phyloP scores from a whole-genome alignment of 208 protist species.

The Tritrichomonas foetus region DNA sequence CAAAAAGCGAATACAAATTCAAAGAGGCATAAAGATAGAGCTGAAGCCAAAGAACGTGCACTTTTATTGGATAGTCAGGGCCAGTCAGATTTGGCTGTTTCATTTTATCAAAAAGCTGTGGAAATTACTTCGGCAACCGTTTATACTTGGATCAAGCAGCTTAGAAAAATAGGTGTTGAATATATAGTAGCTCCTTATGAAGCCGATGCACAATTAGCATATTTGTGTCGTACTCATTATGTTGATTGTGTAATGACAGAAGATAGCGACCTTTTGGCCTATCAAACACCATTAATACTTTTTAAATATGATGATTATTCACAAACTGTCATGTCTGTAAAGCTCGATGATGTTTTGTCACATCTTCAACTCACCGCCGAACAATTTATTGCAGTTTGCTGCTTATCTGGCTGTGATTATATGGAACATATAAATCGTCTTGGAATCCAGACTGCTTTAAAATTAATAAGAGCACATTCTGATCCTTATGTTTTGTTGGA shows the following conservation, averaged over 20 bases:
- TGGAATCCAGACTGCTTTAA: background rate
- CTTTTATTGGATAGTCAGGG: constrained; percentile 32
- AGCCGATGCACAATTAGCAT: constrained; percentile 96
- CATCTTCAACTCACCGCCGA: background rate
- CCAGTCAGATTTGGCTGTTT: constrained; percentile 45
- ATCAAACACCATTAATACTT: background rate
- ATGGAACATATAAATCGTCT: background rate
- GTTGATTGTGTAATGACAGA: constrained; percentile 85
- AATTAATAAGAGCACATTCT: background rate
- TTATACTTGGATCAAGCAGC: background rate
- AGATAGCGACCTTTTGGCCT: constrained; percentile 92
- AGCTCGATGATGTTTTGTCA: background rate
- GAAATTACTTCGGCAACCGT: background rate
- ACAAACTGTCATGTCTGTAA: background rate
- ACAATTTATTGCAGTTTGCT: background rate
- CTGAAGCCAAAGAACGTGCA: background rate
- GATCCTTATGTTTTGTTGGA: background rate
- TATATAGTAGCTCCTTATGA: constrained; percentile 91
- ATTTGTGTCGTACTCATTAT: constrained; percentile 71
- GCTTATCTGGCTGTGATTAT: background rate
- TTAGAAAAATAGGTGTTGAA: background rate
- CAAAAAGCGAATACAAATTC: constrained; percentile 61
- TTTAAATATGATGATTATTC: background rate
- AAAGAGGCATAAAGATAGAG: constrained; percentile 61
- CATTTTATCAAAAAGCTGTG: background rate